Evolutionary conservation across 257 asterid genomes (phyloP), one percentile per base, ranked within the genome.

Genomic region (Galeopsis tetrahit): DNA sequence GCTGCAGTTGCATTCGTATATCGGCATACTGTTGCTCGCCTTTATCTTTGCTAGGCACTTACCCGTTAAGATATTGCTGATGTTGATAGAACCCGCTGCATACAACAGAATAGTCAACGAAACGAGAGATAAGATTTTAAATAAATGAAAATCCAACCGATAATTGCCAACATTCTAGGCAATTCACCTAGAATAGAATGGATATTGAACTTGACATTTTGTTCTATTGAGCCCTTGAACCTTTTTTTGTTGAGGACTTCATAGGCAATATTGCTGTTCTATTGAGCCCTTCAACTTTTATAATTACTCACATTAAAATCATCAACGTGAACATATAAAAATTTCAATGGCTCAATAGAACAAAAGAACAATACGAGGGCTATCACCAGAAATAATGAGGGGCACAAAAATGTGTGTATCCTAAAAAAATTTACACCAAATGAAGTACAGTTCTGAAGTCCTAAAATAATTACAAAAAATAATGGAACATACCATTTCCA

Each of bases 31-130:
- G 48, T 86, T 85, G 82, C 71, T 85, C 31, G 89, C 97, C 84
- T 85, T 95, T 61, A 95, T 92, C 85, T 95, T 92, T 15, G 97
- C 94, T 55, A 95, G 89, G 82, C 99, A 92, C 87, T 95, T 95
- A 44, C 98, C 99, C 0, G 99, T 90, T 82, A 92, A 82, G 76
- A 92, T 95, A 48, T 92, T 92, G 90, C 99, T 95, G 78, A 95
- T 85, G 65, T 92, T 92, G 75, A 95, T 95, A 2, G 99, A 92
- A 4, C 99, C 99, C 7, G 97, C 99, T 90, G 93, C 84, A 75
- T 34, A 63, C 8, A 77, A 56, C 34, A 33, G 63, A 74, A 21
- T 14, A 42, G 40, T 48, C 55, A 66, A 42, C 17, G n/a, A 66
- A 66, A 42, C 17, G n/a, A 66, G 31, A 10, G 56, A 56, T 32